Evolutionary conservation across 2,329 filamentous ascomycete genomes (phyloP), one percentile per base, ranked within the genome.

Genomic region (Fusarium robinianum): DNA sequence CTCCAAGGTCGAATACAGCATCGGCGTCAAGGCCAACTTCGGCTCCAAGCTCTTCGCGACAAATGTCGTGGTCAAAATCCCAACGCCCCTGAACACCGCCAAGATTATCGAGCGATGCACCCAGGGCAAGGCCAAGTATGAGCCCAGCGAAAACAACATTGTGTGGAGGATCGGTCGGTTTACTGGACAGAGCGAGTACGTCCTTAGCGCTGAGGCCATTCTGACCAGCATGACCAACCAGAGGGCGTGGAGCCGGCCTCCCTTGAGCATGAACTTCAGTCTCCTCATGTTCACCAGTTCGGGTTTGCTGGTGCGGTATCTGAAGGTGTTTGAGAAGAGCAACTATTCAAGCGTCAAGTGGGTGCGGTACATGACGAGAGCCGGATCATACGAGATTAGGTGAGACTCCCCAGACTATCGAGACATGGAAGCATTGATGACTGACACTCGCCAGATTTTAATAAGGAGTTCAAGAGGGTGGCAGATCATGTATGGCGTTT

Each of bases 121-220:
- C 2, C 91, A 97, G 70, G 95, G 94, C 48, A 96, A 96, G 67
- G 94, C 94, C 45, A 97, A 96, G 71, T 99, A 99, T 70, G 95
- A 99, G 71, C 95, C 94, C 1, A 88, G 91, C 53, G 91, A 96
- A 66, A 99, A 99, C 75, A 90, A 92, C 64, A 97, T 99, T 54
- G 87, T 97, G 9, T 99, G 94, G 94, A 97, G 96, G 78, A 97
- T 99, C 57, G 87, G 91, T 9, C 82, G 94, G n/a, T 99, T 99
- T 71, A 94, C 91, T 0, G 94, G 94, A n/a, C 90, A 96, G 71
- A 92, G 87, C 71, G 94, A 99, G 70, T 99, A 87, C 55, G 92
- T 99, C 9, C 77, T 99, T 46, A 95, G 87, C 60, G 94, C 94
- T 8, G 95, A 99, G 70, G 94, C 94, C 27, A 87, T 87, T 41